A percentile compares a stretch with the other conserved stretches of the same genome.
Conservation (phyloP, 495 filamentous ascomycete species). For the Neurospora discreta region DNA sequence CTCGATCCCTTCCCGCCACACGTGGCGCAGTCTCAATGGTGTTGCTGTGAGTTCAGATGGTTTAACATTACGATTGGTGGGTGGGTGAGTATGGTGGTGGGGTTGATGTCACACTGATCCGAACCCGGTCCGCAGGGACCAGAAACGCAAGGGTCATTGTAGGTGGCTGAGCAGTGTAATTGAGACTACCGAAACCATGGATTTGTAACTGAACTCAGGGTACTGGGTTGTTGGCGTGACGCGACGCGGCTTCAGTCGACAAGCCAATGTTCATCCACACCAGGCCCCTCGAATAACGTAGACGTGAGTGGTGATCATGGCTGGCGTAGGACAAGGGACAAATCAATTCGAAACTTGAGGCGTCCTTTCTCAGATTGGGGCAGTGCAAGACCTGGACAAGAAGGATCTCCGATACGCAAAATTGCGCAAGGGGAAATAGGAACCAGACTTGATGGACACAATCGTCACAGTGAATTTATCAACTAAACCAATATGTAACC, state of each 20-base stretch:
- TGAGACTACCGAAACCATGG: not conserved
- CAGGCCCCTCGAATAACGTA: not conserved
- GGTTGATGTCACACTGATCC: too few species aligned
- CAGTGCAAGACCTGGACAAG: not conserved
- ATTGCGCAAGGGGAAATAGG: not conserved
- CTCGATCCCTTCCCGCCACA: too few species aligned
- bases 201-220: not conserved
- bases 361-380: not conserved
- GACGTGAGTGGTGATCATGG: not conserved
- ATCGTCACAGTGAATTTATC: not conserved
- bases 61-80: too few species aligned
- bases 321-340: not conserved
- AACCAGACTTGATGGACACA: not conserved
- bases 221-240: not conserved
- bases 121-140: too few species aligned
- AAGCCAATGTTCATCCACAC: not conserved
- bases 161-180: too few species aligned
- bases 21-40: too few species aligned
- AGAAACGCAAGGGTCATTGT: too few species aligned
- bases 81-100: too few species aligned
- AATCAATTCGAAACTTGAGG: not conserved
- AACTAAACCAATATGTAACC: not conserved
- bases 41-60: too few species aligned
- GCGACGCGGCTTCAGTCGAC: not conserved
- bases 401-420: not conserved